Conservation (phyloP, 495 filamentous ascomycete genomes). For the Neurospora tetrasperma region DNA sequence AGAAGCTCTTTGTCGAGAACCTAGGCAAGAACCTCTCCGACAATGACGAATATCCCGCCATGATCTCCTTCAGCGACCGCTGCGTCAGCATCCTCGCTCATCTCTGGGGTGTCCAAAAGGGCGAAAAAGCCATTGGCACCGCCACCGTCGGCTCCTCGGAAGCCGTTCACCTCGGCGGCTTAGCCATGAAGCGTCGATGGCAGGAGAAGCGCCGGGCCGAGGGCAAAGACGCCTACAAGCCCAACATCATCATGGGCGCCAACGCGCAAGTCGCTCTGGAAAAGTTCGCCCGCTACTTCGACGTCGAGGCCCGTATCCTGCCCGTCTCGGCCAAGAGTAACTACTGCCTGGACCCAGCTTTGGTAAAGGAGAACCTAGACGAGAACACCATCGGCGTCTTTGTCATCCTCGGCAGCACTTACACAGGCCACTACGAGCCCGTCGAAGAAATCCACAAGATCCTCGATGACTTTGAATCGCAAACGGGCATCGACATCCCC, state of each 20-base stretch:
- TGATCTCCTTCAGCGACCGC: constrained; percentile 61
- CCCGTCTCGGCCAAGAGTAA: constrained; percentile 54
- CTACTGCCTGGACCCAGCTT: constrained; percentile 51
- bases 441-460: constrained; percentile 57
- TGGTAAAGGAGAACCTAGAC: constrained; percentile 57
- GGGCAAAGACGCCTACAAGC: constrained; percentile 51
- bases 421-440: constrained; percentile 69
- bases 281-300: constrained; percentile 68
- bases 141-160: constrained; percentile 67
- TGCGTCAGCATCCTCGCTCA: constrained; percentile 62
- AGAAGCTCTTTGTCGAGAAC: constrained; percentile 57
- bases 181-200: constrained; percentile 74
- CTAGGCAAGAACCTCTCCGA: constrained; percentile 58
- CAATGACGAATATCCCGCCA: constrained; percentile 66
- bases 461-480: constrained; percentile 53
- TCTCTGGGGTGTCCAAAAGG: constrained; percentile 56
- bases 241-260: constrained; percentile 70
- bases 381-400: constrained; percentile 76
- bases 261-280: constrained; percentile 71
- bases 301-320: constrained; percentile 63
- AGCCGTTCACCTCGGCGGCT: constrained; percentile 63
- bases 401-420: constrained; percentile 63
- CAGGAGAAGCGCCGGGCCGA: constrained; percentile 51
- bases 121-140: constrained; percentile 58
- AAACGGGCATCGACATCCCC: constrained; percentile 56